Evolutionary conservation across 768 basidiomycete species (phyloP), one percentile per base, ranked within the genome.

Genomic region (Amanita brunnescens): DNA sequence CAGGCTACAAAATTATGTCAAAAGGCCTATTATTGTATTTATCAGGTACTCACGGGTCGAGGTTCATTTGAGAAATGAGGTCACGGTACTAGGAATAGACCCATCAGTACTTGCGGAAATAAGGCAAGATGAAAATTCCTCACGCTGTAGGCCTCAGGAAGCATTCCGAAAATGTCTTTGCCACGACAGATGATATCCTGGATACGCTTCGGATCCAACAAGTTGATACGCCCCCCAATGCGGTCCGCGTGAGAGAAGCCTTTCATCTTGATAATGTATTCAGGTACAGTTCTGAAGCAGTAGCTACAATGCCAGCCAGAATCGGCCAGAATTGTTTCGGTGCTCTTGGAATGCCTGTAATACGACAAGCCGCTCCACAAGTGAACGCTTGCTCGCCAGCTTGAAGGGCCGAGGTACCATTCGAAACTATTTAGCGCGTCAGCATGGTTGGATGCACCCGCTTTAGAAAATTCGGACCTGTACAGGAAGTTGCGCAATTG

Each of bases 301-400:
- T 77, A 83, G 51, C 77, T 79, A 65, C 80, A 83, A 58, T 84
- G 81, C 80, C 80, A 84, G 1, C 81, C 82, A n/a, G 79, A 67
- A 60, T 84, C 80, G 18, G 78, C 77, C 32, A 84, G 73, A 7
- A 77, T 64, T 33, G 62, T 59, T 44, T 79, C 70, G 7, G 67
- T 67, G 47, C 71, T 69, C 60, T 76, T 72, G 16, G 74, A 74
- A 58, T 79, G 78, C 24, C 71, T 68, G 58, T 81, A 81, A 51
- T 61, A 70, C 46, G 61, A 69, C 26, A 61, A 58, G n/a, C 60
- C 54, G n/a, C 55, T 64, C 76, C 75, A 79, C 13, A 65, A 64
- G 52, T 77, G 74, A 10, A 73, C 75, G 54, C 72, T 73, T 9
- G 80, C 78, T 44, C 79, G 73, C 79, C 78, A 83, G 62, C 73